Base-by-base conservation (phyloP, 306 rosid species). In the Lathyrus oleraceus region DNA sequence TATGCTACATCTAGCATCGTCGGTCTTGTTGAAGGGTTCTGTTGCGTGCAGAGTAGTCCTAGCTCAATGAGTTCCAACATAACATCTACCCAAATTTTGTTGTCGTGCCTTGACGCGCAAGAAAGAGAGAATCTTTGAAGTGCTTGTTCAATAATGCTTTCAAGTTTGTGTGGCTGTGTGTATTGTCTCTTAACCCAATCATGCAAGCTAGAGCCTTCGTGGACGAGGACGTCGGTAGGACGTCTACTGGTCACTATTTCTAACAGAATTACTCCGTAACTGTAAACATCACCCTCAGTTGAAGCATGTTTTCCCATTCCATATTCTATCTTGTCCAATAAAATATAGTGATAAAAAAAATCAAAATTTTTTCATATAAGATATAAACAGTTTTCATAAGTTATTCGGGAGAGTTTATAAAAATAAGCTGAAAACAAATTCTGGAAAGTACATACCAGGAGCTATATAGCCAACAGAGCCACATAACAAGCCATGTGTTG, bases 401-500 rank as follows among this genome's bases (percentile, higher is more conserved):
- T 25, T 51, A 51, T 17, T 7, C 5, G 8, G 12, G 4, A 51
- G 56, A 49, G 13, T 1, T 49, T 49, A 17, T 49, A 12, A 19
- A 8, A 19, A 8, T 51, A 51, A 51, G 12, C 2, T 17, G 14
- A 19, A 19, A 51, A 51, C 11, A 51, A n/a, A n/a, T n/a, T n/a
- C n/a, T n/a, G n/a, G 81, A 48, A 63, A 69, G 73, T 30, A 76
- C 86, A 47, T 83, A 94, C 97, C 99, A 11, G 97, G 99, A 74
- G 99, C 96, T 44, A 94, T 91, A 27, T 94, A 94, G 71, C 99
- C 99, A 48, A 90, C 56, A 9, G 99, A 88, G 4, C 97, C 99
- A 67, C 91, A 88, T 35, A 91, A 40, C 78, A 94, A 78, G 70
- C 92, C 95, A 64, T 88, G 81, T 66, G 90, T 86, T 16, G 96